Evolutionary conservation across 305 asterid species (phyloP).

Genomic region (Euphrasia arctica): DNA sequence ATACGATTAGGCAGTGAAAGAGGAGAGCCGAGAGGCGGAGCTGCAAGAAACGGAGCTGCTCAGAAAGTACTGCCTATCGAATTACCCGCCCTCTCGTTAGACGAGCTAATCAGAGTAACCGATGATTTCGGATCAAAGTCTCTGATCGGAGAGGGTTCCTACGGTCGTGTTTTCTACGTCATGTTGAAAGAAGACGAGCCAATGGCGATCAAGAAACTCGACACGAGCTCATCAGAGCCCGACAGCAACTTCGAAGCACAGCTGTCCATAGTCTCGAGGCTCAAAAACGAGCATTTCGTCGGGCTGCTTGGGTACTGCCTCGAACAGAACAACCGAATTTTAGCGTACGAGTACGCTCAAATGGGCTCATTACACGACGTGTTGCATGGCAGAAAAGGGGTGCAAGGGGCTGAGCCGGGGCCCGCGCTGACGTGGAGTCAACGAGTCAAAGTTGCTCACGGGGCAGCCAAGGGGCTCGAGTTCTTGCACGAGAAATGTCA

Average conservation of each 20-base stretch:
- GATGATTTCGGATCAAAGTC: slow-evolving; percentile 67
- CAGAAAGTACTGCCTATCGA: slow-evolving; percentile 76
- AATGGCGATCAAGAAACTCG: slow-evolving; percentile 75
- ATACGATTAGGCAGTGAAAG: slow-evolving; percentile 42
- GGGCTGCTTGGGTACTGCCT: slow-evolving; percentile 70
- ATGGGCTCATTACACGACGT: slow-evolving; percentile 85
- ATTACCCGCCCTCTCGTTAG: slow-evolving; percentile 55
- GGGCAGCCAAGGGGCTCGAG: slow-evolving; percentile 82
- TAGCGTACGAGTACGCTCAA: slow-evolving; percentile 68
- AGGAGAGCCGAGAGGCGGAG: slow-evolving; percentile 61
- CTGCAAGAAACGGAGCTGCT: slow-evolving; percentile 57
- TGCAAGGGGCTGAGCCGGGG: slow-evolving; percentile 68
- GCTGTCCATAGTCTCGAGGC: slow-evolving; percentile 74
- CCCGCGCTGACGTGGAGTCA: slow-evolving; percentile 70
- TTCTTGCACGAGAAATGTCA: slow-evolving; percentile 62
- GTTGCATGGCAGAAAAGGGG: slow-evolving; percentile 68
- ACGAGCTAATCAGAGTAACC: slow-evolving; percentile 61
- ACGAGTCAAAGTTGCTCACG: slow-evolving; percentile 67
- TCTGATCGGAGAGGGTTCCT: slow-evolving; percentile 89
- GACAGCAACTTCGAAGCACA: slow-evolving; percentile 62
- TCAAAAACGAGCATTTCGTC: slow-evolving; percentile 64
- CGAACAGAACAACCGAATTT: slow-evolving; percentile 52
- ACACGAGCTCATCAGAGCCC: slow-evolving; percentile 62
- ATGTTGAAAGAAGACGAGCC: slow-evolving; percentile 45
- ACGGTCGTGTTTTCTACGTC: slow-evolving; percentile 73